A percentile compares a stretch with the other conserved stretches of the same genome.
phyloP scores from a whole-genome alignment of 164 flowering plant genomes.

The Chloranthus sessilifolius region DNA sequence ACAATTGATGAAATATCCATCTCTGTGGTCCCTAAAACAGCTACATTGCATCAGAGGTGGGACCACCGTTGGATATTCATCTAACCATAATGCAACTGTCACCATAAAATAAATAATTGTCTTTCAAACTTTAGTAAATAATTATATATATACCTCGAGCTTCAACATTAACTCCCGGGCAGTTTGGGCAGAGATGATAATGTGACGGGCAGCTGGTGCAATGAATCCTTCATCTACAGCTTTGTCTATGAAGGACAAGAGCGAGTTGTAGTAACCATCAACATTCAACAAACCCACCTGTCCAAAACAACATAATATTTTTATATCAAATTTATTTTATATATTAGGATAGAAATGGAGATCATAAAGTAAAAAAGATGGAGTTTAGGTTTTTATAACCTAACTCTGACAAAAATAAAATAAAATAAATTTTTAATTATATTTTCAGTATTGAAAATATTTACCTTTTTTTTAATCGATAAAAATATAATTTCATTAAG shows the following conservation, averaged over 20 bases:
- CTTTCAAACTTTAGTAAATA: background rate
- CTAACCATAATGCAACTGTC: background rate
- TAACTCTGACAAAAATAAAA: no score
- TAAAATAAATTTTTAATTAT: no score
- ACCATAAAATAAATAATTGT: background rate
- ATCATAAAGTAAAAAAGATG: no score
- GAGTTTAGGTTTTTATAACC: no score
- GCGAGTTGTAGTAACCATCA: constrained; percentile 78
- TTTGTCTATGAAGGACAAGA: constrained; percentile 69
- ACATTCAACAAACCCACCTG: constrained; percentile 82
- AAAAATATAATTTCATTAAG: no score
- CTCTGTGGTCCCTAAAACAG: background rate
- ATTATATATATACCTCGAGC: constrained; percentile 48
- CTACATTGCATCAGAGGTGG: background rate
- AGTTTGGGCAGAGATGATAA: constrained; percentile 69
- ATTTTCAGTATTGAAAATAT: no score
- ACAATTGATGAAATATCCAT: background rate
- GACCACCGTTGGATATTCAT: background rate
- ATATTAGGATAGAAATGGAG: no score
- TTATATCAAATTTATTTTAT: no score
- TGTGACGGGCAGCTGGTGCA: constrained; percentile 62
- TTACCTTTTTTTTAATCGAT: no score
- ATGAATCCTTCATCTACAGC: constrained; percentile 86
- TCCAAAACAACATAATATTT: background rate
- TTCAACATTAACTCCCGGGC: constrained; percentile 61